Percentiles rank a stretch among this genome's conserved stretches.
These are phyloP conservation scores for Diospyros kaki DNA, from an alignment of 148 eudicot species.

Conservation along the genomic window DNA sequence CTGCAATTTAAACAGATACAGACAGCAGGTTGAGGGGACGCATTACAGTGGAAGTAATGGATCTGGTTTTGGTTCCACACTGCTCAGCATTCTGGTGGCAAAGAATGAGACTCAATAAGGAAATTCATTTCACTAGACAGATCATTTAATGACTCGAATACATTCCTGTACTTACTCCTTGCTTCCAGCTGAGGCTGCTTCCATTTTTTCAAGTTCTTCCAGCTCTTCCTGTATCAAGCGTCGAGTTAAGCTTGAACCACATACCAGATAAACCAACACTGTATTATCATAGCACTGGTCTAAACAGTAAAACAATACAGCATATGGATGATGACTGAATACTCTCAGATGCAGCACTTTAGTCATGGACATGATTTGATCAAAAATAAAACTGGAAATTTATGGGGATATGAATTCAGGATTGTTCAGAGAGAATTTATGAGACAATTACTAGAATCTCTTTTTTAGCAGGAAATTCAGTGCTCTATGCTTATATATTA, in stretches of 20 bases:
- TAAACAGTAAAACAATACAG: background rate
- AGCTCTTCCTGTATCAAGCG: slow-evolving; percentile 63
- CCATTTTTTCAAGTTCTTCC: slow-evolving; percentile 66
- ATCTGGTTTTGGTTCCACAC: slow-evolving; percentile 71
- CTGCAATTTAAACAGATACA: background rate
- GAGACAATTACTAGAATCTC: background rate
- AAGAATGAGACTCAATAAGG: background rate
- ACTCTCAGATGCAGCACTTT: background rate
- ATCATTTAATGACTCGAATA: background rate
- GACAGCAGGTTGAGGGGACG: slow-evolving; percentile 11
- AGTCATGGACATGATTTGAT: background rate
- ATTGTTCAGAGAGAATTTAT: background rate
- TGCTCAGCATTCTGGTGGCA: slow-evolving; percentile 38
- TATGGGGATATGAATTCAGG: slow-evolving; percentile 1
- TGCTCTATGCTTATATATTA: background rate
- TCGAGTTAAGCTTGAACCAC: background rate
- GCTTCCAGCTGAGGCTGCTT: slow-evolving; percentile 61
- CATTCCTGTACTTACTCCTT: slow-evolving; percentile 59
- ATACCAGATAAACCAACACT: background rate
- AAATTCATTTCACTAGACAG: background rate
- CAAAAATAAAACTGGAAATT: background rate
- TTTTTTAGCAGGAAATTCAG: background rate
- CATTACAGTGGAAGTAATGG: slow-evolving; percentile 77
- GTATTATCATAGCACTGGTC: background rate
- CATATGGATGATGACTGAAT: background rate